Evolutionary conservation across 176 grass and related monocot genomes (phyloP).

Genomic region (Oryza longistaminata): DNA sequence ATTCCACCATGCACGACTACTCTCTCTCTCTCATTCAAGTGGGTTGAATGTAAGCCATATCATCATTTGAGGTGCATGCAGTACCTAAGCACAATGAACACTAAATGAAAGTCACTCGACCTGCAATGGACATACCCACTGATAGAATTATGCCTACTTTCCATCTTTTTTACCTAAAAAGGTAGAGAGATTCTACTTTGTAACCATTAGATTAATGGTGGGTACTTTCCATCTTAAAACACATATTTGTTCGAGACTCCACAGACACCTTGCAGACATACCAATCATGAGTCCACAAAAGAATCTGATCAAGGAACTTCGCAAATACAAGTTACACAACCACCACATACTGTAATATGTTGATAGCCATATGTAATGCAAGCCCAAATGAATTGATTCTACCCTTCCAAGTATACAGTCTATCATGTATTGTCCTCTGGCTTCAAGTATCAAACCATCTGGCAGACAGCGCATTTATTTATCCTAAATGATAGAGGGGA

Average conservation of each 20-base stretch:
- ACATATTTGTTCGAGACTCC: background rate
- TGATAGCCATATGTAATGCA: background rate
- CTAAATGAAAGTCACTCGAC: background rate
- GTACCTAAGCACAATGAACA: background rate
- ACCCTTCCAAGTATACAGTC: background rate
- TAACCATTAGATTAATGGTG: too few species aligned
- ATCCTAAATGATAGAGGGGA: background rate
- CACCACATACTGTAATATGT: background rate
- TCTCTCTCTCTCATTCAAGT: background rate
- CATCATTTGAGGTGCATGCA: background rate
- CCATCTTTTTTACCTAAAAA: too few species aligned
- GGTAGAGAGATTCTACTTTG: too few species aligned
- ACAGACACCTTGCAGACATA: conserved; percentile 2
- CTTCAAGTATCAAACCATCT: background rate
- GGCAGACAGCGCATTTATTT: background rate
- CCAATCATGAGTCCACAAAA: background rate
- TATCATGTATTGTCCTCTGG: background rate
- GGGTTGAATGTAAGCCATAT: background rate
- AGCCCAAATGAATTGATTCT: background rate
- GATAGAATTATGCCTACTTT: background rate
- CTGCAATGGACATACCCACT: background rate
- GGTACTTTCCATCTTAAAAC: background rate
- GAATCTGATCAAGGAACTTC: background rate
- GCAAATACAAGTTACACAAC: background rate
- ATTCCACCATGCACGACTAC: background rate